phyloP scores from a whole-genome alignment of 2,329 filamentous ascomycete species.

The Chalaropsis thielavioides region DNA sequence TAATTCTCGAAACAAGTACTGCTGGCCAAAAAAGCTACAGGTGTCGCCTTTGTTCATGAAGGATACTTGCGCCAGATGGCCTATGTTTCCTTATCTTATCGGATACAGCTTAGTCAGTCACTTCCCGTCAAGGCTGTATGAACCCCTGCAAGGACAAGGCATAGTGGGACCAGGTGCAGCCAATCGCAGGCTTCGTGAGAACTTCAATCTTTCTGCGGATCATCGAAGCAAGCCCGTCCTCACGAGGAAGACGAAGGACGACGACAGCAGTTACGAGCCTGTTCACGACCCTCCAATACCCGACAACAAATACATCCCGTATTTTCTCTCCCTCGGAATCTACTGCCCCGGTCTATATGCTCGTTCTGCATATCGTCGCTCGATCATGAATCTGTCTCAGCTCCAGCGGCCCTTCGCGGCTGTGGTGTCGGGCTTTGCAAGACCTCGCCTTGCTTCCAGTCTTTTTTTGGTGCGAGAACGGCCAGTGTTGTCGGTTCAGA shows the following conservation, averaged over 20 bases:
- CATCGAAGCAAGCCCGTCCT: neutral
- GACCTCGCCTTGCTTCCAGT: slow-evolving; percentile 17
- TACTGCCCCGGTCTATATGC: neutral
- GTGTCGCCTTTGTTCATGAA: neutral
- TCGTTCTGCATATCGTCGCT: neutral
- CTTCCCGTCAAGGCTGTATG: neutral
- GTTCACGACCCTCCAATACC: neutral
- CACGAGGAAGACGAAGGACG: neutral
- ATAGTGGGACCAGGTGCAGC: slow-evolving; percentile 6
- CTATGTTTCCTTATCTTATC: slow-evolving; percentile 16
- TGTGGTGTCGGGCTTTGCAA: slow-evolving; percentile 25
- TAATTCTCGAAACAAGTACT: neutral
- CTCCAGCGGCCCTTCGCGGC: slow-evolving; percentile 34
- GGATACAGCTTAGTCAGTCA: slow-evolving; percentile 8
- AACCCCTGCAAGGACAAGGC: neutral
- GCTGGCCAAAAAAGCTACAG: neutral
- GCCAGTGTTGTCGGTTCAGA: slow-evolving; percentile 18
- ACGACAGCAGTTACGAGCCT: neutral
- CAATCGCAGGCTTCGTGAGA: slow-evolving; percentile 11
- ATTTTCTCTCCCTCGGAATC: neutral
- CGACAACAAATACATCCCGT: neutral
- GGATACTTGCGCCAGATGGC: slow-evolving; percentile 1
- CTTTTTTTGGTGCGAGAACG: slow-evolving; percentile 18
- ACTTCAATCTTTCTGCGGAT: slow-evolving; percentile 15
- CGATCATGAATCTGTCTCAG: slow-evolving; percentile 22